A percentile compares a stretch with the other conserved stretches of the same genome.
Evolutionary conservation across 805 yeast genomes (phyloP).

Genomic region (Metschnikowia cubensis): DNA sequence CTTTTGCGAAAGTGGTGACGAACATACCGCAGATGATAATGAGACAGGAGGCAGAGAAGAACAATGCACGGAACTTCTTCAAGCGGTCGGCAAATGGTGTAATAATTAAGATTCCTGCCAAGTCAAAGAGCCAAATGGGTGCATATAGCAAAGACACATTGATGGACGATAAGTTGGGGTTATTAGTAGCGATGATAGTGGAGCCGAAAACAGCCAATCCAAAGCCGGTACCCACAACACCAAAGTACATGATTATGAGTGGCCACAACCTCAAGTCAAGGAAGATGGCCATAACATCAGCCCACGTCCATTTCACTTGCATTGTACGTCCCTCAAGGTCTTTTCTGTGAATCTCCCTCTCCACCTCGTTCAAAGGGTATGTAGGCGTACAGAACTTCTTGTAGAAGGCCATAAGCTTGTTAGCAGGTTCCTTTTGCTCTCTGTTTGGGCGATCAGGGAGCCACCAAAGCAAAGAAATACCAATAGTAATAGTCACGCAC

Average conservation of each 20-base stretch:
- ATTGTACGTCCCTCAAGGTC: slow-evolving; percentile 57
- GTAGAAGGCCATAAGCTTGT: slow-evolving; percentile 20
- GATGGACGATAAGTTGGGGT: slow-evolving; percentile 61
- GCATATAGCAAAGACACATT: slow-evolving; percentile 74
- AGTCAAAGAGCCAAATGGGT: slow-evolving; percentile 87
- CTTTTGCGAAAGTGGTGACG: slow-evolving; percentile 71
- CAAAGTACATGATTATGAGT: slow-evolving; percentile 80
- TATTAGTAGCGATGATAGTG: slow-evolving; percentile 62
- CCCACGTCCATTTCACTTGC: slow-evolving; percentile 51
- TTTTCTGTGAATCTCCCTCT: slow-evolving; percentile 49
- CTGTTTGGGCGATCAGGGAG: slow-evolving; percentile 70
- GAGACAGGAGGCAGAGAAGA: slow-evolving; percentile 58
- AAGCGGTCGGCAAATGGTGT: slow-evolving; percentile 78
- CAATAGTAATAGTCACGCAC: slow-evolving; percentile 57
- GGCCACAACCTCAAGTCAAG: slow-evolving; percentile 75
- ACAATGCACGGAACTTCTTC: slow-evolving; percentile 53
- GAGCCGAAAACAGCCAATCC: slow-evolving; percentile 86
- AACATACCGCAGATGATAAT: slow-evolving; percentile 72
- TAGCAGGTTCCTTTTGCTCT: slow-evolving; percentile 10
- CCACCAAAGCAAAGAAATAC: slow-evolving; percentile 72
- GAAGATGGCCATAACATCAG: slow-evolving; percentile 52
- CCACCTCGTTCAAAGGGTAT: slow-evolving; percentile 52
- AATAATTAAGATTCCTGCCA: slow-evolving; percentile 65
- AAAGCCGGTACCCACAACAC: slow-evolving; percentile 88
- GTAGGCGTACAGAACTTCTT: slow-evolving; percentile 26